These are phyloP conservation scores for Citrus unshiu DNA, from an alignment of 345 rosid species.

Conservation along the genomic window DNA sequence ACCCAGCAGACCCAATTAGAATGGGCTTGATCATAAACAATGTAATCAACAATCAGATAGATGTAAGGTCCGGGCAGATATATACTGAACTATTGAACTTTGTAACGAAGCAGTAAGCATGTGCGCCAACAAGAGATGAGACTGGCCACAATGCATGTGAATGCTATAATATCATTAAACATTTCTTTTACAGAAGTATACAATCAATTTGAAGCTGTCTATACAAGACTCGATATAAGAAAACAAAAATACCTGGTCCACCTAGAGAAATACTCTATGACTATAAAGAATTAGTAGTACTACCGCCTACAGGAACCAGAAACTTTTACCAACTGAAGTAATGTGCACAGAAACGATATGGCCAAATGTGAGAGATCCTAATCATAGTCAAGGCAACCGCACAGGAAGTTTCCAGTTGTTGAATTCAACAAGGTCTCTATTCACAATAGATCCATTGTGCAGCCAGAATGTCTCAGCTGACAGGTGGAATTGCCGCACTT, in stretches of 20 bases:
- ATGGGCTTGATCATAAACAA: neutral
- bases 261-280: neutral
- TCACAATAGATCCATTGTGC: constrained; percentile 70
- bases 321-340: neutral
- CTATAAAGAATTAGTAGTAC: neutral
- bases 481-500: constrained; percentile 85
- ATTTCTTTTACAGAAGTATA: neutral
- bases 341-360: neutral
- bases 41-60: no score
- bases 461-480: constrained; percentile 96
- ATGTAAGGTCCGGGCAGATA: no score
- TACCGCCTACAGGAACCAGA: neutral
- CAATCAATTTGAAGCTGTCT: neutral
- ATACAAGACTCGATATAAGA: neutral
- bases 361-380: neutral
- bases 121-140: neutral
- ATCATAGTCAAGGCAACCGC: constrained; percentile 53
- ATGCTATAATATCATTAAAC: neutral
- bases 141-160: neutral
- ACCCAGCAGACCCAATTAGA: neutral
- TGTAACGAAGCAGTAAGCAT: neutral
- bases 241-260: neutral
- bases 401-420: constrained; percentile 75
- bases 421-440: constrained; percentile 64
- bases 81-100: no score